A percentile compares a stretch with the other conserved stretches of the same genome.
phyloP scores from a whole-genome alignment of 2,329 filamentous ascomycete genomes.

The Bipolaris sorokiniana region DNA sequence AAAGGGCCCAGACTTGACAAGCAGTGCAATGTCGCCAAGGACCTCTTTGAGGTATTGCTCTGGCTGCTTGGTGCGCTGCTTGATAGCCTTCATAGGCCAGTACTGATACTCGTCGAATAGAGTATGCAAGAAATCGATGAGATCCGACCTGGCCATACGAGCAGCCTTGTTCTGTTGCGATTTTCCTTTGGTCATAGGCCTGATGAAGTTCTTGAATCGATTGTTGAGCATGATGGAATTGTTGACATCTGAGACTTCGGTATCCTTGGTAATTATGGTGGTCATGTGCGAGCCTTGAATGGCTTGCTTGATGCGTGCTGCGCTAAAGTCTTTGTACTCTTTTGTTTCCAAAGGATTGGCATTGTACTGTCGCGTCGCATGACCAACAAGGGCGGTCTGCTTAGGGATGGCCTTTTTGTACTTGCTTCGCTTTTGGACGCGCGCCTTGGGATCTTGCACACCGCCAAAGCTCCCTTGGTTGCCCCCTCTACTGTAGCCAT shows the following conservation, averaged over 20 bases:
- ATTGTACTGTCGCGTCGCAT: slow-evolving; percentile 64
- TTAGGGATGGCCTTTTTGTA: slow-evolving; percentile 49
- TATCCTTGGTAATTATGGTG: slow-evolving; percentile 40
- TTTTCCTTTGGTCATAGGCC: slow-evolving; percentile 27
- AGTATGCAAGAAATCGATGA: slow-evolving; percentile 82
- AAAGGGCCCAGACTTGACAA: slow-evolving; percentile 83
- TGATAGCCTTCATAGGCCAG: slow-evolving; percentile 91
- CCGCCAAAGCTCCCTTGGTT: slow-evolving; percentile 27
- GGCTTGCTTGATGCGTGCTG: slow-evolving; percentile 53
- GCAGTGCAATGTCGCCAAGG: slow-evolving; percentile 78
- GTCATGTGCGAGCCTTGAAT: slow-evolving; percentile 47
- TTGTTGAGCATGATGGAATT: slow-evolving; percentile 38
- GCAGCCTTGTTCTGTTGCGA: slow-evolving; percentile 73
- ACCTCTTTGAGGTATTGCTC: slow-evolving; percentile 91
- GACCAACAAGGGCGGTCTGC: slow-evolving; percentile 63
- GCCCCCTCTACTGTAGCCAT: slow-evolving; percentile 30
- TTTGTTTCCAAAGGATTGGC: slow-evolving; percentile 55
- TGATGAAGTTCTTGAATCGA: slow-evolving; percentile 45
- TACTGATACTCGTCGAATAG: slow-evolving; percentile 87
- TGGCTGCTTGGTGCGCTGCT: slow-evolving; percentile 78
- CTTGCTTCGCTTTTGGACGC: slow-evolving; percentile 44
- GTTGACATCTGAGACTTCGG: slow-evolving; percentile 33
- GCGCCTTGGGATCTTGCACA: slow-evolving; percentile 41
- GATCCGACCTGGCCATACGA: slow-evolving; percentile 85
- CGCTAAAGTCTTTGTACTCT: slow-evolving; percentile 52